phyloP scores from a whole-genome alignment of 176 grass and related monocot genomes.

The Saccharum spontaneum region DNA sequence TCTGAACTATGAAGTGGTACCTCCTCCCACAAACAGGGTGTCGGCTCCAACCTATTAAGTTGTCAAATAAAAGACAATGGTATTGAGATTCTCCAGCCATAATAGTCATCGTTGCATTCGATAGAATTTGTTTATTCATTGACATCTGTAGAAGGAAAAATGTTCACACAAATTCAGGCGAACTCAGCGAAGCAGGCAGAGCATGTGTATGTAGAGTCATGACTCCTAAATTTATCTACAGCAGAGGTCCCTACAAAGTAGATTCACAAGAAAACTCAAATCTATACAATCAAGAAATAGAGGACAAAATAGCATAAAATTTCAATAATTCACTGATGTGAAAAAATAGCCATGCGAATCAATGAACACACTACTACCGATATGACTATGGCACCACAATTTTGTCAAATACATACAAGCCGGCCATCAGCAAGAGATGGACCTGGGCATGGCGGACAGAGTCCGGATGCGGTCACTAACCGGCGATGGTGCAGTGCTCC shows the following conservation, averaged over 20 bases:
- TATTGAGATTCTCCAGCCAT: constrained; percentile 21
- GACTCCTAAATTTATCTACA: no score
- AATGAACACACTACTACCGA: no score
- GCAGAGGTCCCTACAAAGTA: not conserved
- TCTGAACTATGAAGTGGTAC: constrained; percentile 77
- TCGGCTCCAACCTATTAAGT: constrained; percentile 41
- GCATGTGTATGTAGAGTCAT: not conserved
- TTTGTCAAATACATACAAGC: not conserved
- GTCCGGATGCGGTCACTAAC: constrained; percentile 33
- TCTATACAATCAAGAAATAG: not conserved
- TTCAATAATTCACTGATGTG: not conserved
- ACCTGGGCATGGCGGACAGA: no score
- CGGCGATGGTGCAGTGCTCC: constrained; percentile 67
- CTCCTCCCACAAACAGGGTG: constrained; percentile 73
- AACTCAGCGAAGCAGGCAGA: not conserved
- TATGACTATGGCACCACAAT: no score
- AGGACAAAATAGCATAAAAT: not conserved
- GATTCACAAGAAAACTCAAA: no score
- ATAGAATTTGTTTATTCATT: not conserved
- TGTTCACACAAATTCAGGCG: not conserved
- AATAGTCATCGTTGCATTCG: not conserved
- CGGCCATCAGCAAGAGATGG: no score
- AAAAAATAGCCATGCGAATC: not conserved
- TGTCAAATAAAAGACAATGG: not conserved
- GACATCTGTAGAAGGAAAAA: not conserved